Conservation (phyloP, 345 rosid species). For the Arabidopsis suecica region DNA sequence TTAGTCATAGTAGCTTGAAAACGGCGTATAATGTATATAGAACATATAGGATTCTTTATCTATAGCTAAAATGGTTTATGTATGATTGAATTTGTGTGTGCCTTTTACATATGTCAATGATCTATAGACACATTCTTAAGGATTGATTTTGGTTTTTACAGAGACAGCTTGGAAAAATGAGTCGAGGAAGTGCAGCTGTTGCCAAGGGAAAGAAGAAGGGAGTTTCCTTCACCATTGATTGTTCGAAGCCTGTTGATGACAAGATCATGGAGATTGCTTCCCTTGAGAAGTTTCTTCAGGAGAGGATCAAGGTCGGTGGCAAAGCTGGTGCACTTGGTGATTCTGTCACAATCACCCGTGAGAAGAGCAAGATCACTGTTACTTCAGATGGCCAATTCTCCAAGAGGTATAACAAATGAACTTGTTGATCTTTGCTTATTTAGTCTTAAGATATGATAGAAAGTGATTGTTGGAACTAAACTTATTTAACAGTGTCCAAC, state of each 20-base stretch:
- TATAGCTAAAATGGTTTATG: neutral
- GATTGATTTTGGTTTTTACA: neutral
- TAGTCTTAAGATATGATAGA: neutral
- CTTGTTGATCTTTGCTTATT: neutral
- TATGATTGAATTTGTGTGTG: neutral
- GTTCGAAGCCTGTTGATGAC: slow-evolving; percentile 51
- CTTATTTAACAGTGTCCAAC: neutral
- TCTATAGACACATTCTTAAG: neutral
- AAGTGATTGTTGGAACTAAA: neutral
- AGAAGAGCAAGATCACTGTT: slow-evolving; percentile 70
- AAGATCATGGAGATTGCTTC: slow-evolving; percentile 75
- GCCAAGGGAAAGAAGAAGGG: slow-evolving; percentile 54
- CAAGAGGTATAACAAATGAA: slow-evolving; percentile 56
- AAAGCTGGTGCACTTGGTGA: slow-evolving; percentile 84
- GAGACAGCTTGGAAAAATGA: slow-evolving; percentile 41
- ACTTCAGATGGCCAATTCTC: slow-evolving; percentile 78
- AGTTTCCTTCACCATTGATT: slow-evolving; percentile 48
- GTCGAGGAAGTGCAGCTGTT: slow-evolving; percentile 47
- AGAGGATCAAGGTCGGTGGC: slow-evolving; percentile 83
- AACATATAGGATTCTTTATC: neutral
- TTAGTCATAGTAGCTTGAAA: neutral
- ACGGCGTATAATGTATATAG: neutral
- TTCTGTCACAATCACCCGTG: slow-evolving; percentile 58
- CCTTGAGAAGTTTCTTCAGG: slow-evolving; percentile 82
- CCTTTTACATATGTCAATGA: neutral